phyloP scores from a whole-genome alignment of 306 rosid genomes.

The Fagus sylvatica region DNA sequence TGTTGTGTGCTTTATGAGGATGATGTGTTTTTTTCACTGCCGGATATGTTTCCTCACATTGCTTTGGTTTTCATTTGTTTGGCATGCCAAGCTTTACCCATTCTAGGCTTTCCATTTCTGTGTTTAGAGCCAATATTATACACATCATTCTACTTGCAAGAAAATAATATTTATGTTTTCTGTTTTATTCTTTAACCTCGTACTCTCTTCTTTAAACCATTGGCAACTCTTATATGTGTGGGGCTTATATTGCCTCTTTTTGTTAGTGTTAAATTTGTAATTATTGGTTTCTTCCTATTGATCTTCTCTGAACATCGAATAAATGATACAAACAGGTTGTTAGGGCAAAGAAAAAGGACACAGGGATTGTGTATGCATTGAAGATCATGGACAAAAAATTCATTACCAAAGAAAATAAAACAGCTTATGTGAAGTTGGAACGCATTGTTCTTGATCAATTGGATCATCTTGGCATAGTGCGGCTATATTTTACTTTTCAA shows the following conservation, averaged over 20 bases:
- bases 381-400: slow-evolving; percentile 99
- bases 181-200: too few relatives aligned
- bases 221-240: not conserved
- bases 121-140: not conserved
- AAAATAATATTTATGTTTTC: not conserved
- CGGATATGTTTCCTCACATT: not conserved
- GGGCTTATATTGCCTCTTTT: not conserved
- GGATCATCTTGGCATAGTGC: slow-evolving; percentile 96
- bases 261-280: slow-evolving; percentile 1
- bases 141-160: not conserved
- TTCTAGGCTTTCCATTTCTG: not conserved
- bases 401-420: slow-evolving; percentile 95
- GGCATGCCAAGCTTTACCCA: not conserved
- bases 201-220: too few relatives aligned
- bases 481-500: slow-evolving; percentile 94
- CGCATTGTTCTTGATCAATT: slow-evolving; percentile 95
- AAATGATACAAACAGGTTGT: slow-evolving; percentile 65
- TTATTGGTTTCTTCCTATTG: slow-evolving; percentile 8
- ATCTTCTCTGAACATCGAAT: slow-evolving; percentile 16
- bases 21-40: not conserved
- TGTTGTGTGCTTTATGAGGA: not conserved
- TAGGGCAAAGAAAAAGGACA: slow-evolving; percentile 96
- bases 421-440: slow-evolving; percentile 97
- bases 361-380: slow-evolving; percentile 86
- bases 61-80: not conserved